phyloP scores from a whole-genome alignment of 148 eudicot genomes.

The Pouteria glomerata region DNA sequence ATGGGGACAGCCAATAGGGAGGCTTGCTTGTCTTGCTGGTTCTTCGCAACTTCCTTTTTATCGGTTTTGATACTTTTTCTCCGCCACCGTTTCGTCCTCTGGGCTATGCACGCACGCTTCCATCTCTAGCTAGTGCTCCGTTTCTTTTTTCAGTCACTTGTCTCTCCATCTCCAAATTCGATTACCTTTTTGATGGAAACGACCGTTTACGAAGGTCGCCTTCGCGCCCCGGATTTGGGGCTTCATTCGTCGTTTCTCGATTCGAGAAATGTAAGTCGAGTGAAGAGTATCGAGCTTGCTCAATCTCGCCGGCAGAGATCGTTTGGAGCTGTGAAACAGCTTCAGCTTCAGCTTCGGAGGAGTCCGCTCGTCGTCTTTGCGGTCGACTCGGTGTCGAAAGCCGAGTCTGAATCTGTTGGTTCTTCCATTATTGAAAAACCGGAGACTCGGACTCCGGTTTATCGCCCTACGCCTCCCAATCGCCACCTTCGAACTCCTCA shows the following conservation, averaged over 20 bases:
- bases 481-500: conserved; percentile 77
- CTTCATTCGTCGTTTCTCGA: neutral
- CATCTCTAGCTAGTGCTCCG: neutral
- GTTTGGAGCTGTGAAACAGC: neutral
- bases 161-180: neutral
- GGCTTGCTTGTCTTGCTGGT: no score
- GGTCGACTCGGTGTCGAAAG: neutral
- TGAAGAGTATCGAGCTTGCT: neutral
- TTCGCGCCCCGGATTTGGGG: neutral
- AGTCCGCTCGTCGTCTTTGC: neutral
- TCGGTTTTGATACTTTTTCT: no score
- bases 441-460: conserved; percentile 27
- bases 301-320: neutral
- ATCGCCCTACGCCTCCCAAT: conserved; percentile 58
- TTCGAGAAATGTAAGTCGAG: neutral
- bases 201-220: neutral
- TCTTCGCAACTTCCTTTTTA: no score
- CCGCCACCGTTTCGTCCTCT: conserved; percentile 7
- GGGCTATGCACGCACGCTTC: neutral
- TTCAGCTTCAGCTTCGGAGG: neutral
- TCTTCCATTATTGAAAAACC: neutral
- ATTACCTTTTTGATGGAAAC: neutral
- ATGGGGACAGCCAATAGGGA: no score
- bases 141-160: neutral
- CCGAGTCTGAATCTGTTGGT: conserved; percentile 1